These are phyloP conservation scores for Prunus salicina DNA, from an alignment of 306 rosid species.

Conservation along the genomic window DNA sequence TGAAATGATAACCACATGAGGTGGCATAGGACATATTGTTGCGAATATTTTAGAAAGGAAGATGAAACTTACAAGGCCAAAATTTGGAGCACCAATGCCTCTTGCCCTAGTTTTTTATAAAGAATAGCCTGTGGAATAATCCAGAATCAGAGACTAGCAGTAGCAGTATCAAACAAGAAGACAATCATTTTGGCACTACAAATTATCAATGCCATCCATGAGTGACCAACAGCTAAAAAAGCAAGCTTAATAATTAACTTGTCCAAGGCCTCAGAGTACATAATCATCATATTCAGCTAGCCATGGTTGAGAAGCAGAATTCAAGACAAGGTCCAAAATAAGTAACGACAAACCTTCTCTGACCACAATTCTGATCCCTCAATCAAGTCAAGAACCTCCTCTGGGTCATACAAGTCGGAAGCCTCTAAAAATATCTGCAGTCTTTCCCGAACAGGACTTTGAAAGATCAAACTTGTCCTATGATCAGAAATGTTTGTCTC, in stretches of 20 bases:
- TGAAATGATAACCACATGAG: neutral
- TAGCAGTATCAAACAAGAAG: conserved; percentile 3
- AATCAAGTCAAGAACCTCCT: conserved; percentile 87
- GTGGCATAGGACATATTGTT: neutral
- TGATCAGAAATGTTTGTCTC: conserved; percentile 26
- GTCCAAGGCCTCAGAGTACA: neutral
- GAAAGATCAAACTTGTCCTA: conserved; percentile 49
- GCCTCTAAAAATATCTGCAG: conserved; percentile 85
- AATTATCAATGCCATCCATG: neutral
- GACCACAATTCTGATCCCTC: conserved; percentile 94
- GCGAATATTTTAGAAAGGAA: conserved; percentile 4
- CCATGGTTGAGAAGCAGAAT: conserved; percentile 9
- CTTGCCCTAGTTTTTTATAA: conserved; percentile 94
- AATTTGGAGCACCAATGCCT: conserved; percentile 89
- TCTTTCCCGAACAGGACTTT: conserved; percentile 70
- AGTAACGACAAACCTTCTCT: conserved; percentile 63
- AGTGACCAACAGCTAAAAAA: neutral
- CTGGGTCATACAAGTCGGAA: conserved; percentile 93
- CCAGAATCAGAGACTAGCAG: conserved; percentile 22
- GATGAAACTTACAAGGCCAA: conserved; percentile 82
- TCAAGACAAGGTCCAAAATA: conserved; percentile 21
- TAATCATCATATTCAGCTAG: conserved; percentile 18
- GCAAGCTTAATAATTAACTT: neutral
- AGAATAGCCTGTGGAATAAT: conserved; percentile 73
- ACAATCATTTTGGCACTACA: neutral